These are phyloP conservation scores for Komagataella kurtzmanii DNA, from an alignment of 805 yeast species.

Conservation along the genomic window DNA sequence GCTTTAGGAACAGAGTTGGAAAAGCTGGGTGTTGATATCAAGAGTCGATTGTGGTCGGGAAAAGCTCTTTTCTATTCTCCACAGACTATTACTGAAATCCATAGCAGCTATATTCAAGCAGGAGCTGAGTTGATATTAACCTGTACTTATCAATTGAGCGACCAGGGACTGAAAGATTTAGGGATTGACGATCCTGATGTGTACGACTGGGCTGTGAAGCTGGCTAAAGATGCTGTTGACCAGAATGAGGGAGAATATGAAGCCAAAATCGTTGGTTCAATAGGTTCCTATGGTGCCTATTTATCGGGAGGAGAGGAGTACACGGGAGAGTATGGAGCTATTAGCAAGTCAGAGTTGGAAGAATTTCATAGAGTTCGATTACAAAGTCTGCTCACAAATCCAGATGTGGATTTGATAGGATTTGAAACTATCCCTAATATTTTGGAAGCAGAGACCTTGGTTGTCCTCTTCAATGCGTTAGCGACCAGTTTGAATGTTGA, in stretches of 20 bases:
- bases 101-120: conserved; percentile 31
- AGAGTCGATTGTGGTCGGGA: conserved; percentile 50
- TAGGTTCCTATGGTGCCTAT: conserved; percentile 72
- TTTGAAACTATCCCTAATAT: conserved; percentile 65
- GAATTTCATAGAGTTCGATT: conserved; percentile 39
- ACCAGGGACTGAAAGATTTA: conserved; percentile 21
- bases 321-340: conserved; percentile 47
- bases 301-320: conserved; percentile 61
- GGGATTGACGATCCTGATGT: conserved; percentile 2
- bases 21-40: conserved; percentile 26
- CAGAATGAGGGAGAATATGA: not conserved
- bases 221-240: conserved; percentile 6
- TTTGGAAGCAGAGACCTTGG: conserved; percentile 38
- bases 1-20: conserved; percentile 57
- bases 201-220: conserved; percentile 5
- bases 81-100: conserved; percentile 29
- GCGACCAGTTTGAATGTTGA: conserved; percentile 1
- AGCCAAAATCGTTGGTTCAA: conserved; percentile 38
- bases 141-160: conserved; percentile 48
- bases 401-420: conserved; percentile 40
- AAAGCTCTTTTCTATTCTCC: conserved; percentile 32
- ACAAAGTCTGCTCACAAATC: conserved; percentile 20
- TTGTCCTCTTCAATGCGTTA: conserved; percentile 22
- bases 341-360: conserved; percentile 21
- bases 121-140: conserved; percentile 47